A percentile compares a stretch with the other conserved stretches of the same genome.
These are phyloP conservation scores for Chlorophyllum brunneum DNA, from an alignment of 768 basidiomycete species.

Conservation along the genomic window DNA sequence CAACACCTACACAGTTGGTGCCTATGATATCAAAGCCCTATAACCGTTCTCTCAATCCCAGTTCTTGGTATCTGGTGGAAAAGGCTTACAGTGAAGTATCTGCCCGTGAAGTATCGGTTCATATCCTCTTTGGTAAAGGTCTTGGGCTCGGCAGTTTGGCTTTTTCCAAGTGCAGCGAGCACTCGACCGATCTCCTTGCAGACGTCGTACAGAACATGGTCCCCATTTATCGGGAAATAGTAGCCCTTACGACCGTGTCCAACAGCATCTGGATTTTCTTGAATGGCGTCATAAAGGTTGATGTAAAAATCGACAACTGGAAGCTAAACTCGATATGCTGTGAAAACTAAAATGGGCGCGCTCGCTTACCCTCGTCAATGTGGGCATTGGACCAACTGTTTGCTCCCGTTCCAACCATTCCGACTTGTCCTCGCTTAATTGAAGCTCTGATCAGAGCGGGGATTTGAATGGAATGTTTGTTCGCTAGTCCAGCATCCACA, in stretches of 20 bases:
- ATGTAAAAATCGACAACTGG: conserved; percentile 41
- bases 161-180: conserved; percentile 34
- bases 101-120: too few relatives aligned
- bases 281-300: conserved; percentile 35
- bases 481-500: conserved; percentile 47
- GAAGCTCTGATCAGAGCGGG: conserved; percentile 38
- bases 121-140: conserved; percentile 45
- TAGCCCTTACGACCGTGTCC: conserved; percentile 42
- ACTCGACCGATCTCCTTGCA: conserved; percentile 34
- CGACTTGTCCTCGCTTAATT: conserved; percentile 41
- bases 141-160: conserved; percentile 35
- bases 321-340: background rate
- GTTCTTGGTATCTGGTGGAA: background rate
- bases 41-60: background rate
- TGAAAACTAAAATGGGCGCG: background rate
- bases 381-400: conserved; percentile 54
- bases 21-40: conserved; percentile 14
- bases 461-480: conserved; percentile 47
- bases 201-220: conserved; percentile 35
- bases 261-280: conserved; percentile 20
- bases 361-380: conserved; percentile 42
- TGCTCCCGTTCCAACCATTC: conserved; percentile 48
- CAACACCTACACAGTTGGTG: conserved; percentile 40
- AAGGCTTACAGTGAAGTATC: conserved; percentile 28
- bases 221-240: conserved; percentile 50